These are phyloP conservation scores for Sporisorium exsertum DNA, from an alignment of 1,284 basidiomycete genomes.

Conservation along the genomic window DNA sequence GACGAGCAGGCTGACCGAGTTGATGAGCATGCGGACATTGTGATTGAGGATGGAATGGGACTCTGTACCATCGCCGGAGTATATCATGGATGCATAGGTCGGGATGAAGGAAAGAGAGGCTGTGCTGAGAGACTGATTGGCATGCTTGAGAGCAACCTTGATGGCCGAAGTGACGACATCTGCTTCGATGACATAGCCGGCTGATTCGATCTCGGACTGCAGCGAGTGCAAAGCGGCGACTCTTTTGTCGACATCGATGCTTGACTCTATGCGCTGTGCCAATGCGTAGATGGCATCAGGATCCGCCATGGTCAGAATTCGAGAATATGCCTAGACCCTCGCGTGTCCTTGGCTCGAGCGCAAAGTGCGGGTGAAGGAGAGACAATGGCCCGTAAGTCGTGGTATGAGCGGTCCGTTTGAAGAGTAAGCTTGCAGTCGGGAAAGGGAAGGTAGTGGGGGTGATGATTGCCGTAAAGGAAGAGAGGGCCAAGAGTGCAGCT, in stretches of 20 bases:
- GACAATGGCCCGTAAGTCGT: neutral
- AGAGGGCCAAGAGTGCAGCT: neutral
- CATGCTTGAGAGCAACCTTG: conserved; percentile 80
- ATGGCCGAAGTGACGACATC: conserved; percentile 70
- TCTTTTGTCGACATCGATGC: conserved; percentile 47
- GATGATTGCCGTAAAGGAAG: neutral
- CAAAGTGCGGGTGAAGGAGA: conserved; percentile 2
- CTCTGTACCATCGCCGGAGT: conserved; percentile 29
- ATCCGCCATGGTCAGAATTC: conserved; percentile 32
- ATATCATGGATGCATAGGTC: conserved; percentile 53
- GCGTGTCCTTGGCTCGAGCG: neutral
- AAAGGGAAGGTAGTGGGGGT: neutral
- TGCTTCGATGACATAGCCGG: conserved; percentile 49
- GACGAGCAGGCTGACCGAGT: conserved; percentile 79
- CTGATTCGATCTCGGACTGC: conserved; percentile 38
- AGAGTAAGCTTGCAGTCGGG: too few species aligned
- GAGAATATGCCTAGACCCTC: neutral
- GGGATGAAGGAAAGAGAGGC: conserved; percentile 65
- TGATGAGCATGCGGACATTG: conserved; percentile 65
- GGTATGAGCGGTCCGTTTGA: too few species aligned
- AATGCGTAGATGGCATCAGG: conserved; percentile 48
- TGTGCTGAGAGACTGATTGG: conserved; percentile 79
- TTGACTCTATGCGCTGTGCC: conserved; percentile 43
- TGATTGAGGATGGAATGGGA: conserved; percentile 38
- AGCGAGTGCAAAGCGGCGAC: conserved; percentile 38